phyloP scores from a whole-genome alignment of 257 asterid genomes.

The Capsicum baccatum region DNA sequence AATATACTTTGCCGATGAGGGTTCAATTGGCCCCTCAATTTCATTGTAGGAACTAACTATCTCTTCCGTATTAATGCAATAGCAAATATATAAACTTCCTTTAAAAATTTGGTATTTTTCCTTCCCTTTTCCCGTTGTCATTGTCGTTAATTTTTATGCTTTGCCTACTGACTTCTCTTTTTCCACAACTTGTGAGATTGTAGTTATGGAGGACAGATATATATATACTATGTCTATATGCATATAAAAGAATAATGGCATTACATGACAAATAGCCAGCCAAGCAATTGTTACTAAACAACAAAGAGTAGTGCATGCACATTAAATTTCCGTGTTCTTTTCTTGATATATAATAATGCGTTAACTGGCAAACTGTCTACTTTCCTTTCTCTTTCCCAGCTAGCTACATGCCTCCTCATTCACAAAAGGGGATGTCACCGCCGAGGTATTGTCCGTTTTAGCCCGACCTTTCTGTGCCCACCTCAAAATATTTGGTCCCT shows the following conservation, averaged over 20 bases:
- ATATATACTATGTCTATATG: neutral
- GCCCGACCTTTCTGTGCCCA: neutral
- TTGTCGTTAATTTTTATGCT: neutral
- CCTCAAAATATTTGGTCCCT: neutral
- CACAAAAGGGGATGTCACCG: neutral
- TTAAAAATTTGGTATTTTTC: neutral
- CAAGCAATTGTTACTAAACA: slow-evolving; percentile 16
- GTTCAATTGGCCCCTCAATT: neutral
- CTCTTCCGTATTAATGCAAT: neutral
- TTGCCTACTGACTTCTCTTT: neutral
- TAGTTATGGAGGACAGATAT: neutral
- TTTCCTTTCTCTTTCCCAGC: neutral
- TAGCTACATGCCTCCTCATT: neutral
- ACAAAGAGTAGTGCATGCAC: slow-evolving; percentile 21
- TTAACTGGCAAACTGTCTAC: neutral
- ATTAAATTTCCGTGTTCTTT: slow-evolving; percentile 23
- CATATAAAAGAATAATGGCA: neutral
- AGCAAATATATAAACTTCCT: neutral
- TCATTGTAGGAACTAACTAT: neutral
- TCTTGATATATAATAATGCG: neutral
- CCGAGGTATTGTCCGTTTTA: neutral
- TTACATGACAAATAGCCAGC: slow-evolving; percentile 20
- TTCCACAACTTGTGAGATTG: neutral
- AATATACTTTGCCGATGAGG: neutral
- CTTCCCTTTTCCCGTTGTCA: neutral